Conservation (phyloP, 306 rosid species). For the Ziziphus jujuba region DNA sequence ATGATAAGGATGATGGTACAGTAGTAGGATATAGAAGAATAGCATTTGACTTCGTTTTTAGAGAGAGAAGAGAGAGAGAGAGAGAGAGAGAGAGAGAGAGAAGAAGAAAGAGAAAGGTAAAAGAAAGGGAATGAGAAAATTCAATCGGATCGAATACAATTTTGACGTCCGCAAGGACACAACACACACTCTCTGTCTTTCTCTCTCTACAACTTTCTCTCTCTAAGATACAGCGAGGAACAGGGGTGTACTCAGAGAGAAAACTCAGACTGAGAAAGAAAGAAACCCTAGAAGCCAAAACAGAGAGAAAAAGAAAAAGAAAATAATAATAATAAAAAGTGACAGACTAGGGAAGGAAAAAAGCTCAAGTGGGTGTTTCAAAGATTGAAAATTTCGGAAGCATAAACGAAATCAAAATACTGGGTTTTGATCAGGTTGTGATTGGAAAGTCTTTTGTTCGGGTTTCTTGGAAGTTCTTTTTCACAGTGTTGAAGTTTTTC, state of each 20-base stretch:
- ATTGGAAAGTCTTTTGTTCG: not conserved
- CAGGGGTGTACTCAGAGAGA: slow-evolving; percentile 35
- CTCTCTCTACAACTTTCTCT: slow-evolving; percentile 56
- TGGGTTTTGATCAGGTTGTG: slow-evolving; percentile 15
- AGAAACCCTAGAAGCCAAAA: slow-evolving; percentile 62
- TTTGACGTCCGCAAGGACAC: slow-evolving; percentile 97
- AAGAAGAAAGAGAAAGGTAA: slow-evolving; percentile 22
- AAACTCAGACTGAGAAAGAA: slow-evolving; percentile 17
- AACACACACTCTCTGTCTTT: slow-evolving; percentile 21
- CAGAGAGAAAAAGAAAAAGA: no score
- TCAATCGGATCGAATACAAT: slow-evolving; percentile 80
- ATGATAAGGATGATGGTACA: no score
- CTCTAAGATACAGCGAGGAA: slow-evolving; percentile 40
- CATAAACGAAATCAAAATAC: slow-evolving; percentile 14
- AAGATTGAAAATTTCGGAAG: slow-evolving; percentile 20
- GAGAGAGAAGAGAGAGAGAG: no score
- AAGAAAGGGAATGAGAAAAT: slow-evolving; percentile 62
- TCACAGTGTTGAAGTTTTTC: slow-evolving; percentile 4
- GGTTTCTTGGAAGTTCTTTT: slow-evolving; percentile 2
- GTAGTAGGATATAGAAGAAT: slow-evolving; percentile 25
- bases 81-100: slow-evolving; percentile 22
- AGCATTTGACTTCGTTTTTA: slow-evolving; percentile 77
- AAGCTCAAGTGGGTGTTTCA: slow-evolving; percentile 14
- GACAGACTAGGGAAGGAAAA: no score
- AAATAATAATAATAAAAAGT: no score